These are phyloP conservation scores for Ogataea hybrid DNA, from an alignment of 1,139 yeast genomes.

Conservation along the genomic window DNA sequence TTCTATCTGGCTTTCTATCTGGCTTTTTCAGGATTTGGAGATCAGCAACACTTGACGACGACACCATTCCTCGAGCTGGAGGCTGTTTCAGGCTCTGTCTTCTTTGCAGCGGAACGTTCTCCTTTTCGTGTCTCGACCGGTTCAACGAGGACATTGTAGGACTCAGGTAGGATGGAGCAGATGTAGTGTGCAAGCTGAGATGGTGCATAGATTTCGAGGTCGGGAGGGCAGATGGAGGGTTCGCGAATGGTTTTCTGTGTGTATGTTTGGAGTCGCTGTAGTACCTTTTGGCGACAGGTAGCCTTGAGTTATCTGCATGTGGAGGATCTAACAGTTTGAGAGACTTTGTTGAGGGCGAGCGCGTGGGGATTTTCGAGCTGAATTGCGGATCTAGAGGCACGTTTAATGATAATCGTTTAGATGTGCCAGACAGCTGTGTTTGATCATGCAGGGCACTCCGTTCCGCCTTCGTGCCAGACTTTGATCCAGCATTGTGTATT, in stretches of 20 bases:
- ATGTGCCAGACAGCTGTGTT: not conserved
- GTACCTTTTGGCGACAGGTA: conserved; percentile 17
- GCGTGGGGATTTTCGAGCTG: conserved; percentile 23
- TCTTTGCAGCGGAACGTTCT: conserved; percentile 11
- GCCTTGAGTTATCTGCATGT: conserved; percentile 11
- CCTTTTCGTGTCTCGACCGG: conserved; percentile 13
- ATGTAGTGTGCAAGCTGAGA: conserved; percentile 1
- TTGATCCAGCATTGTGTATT: conserved; percentile 8
- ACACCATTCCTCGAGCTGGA: conserved; percentile 4
- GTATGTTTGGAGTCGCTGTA: conserved; percentile 13
- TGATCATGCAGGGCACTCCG: not conserved
- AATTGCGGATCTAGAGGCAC: conserved; percentile 17
- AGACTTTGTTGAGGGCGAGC: conserved; percentile 19
- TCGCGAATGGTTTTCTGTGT: not conserved
- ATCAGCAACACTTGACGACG: conserved; percentile 7
- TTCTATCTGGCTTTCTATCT: conserved; percentile 2
- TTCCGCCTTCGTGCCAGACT: not conserved
- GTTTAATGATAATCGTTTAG: conserved; percentile 15
- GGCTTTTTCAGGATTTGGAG: conserved; percentile 1
- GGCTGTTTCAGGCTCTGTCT: conserved; percentile 1
- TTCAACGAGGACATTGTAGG: conserved; percentile 24
- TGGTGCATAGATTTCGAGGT: conserved; percentile 13
- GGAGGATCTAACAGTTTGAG: conserved; percentile 10
- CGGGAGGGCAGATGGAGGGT: conserved; percentile 9
- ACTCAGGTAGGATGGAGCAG: conserved; percentile 23